Conservation (phyloP, 305 asterid genomes). For the Euphrasia arctica region DNA sequence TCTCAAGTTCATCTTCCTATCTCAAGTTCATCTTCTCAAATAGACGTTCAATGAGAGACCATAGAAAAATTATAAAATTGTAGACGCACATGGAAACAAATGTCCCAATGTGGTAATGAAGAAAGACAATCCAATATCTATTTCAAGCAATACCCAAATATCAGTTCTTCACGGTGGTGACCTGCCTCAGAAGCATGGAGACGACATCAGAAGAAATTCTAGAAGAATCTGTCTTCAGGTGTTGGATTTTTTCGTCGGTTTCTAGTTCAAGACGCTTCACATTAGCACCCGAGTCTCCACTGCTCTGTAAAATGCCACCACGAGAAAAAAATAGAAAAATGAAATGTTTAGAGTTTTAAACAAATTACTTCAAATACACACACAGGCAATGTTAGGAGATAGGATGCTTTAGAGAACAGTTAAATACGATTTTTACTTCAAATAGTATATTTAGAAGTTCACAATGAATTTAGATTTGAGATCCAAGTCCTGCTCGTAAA, state of each 20-base stretch:
- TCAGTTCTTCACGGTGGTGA: constrained; percentile 52
- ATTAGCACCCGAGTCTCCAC: constrained; percentile 84
- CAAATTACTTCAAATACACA: no score
- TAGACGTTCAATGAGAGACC: no score
- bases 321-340: not conserved
- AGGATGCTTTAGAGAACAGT: not conserved
- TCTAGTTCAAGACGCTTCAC: constrained; percentile 83
- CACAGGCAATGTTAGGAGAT: no score
- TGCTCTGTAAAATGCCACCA: constrained; percentile 47
- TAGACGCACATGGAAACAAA: not conserved
- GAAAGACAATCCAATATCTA: not conserved
- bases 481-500: not conserved
- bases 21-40: no score
- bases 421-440: not conserved
- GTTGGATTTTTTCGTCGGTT: constrained; percentile 59
- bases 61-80: no score
- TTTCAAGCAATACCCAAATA: not conserved
- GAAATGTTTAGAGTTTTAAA: not conserved
- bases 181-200: constrained; percentile 59
- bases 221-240: constrained; percentile 69
- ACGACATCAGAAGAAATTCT: constrained; percentile 69
- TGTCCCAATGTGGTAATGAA: constrained; percentile 1
- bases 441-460: not conserved
- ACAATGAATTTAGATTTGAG: not conserved
- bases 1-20: not conserved